These are phyloP conservation scores for Beauveria asiatica DNA, from an alignment of 2,329 filamentous ascomycete species.

Conservation along the genomic window DNA sequence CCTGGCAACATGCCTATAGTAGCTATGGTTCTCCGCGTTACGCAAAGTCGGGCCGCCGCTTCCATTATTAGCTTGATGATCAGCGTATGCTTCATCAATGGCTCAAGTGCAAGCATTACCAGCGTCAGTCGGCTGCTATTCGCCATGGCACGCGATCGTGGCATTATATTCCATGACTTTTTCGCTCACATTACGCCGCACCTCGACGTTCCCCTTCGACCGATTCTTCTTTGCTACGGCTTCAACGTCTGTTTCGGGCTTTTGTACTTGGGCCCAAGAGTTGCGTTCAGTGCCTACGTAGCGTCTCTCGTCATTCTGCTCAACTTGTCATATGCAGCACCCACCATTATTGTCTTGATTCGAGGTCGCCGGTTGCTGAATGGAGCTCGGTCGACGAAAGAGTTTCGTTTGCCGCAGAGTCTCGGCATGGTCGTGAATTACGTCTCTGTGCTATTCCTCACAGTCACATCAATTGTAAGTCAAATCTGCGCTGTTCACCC, in stretches of 20 bases:
- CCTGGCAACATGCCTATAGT: constrained; percentile 37
- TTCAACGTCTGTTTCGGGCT: constrained; percentile 38
- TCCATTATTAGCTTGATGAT: constrained; percentile 33
- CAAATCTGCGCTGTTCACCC: neutral
- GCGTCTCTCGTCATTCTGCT: constrained; percentile 37
- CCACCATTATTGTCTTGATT: constrained; percentile 29
- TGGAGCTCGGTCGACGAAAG: constrained; percentile 17
- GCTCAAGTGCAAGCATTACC: constrained; percentile 35
- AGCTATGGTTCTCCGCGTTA: constrained; percentile 36
- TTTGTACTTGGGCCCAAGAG: constrained; percentile 36
- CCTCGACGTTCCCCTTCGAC: constrained; percentile 33
- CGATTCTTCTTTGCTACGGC: constrained; percentile 31
- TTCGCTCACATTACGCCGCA: constrained; percentile 28
- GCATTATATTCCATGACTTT: constrained; percentile 25
- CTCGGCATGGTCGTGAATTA: constrained; percentile 24
- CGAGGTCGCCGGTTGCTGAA: constrained; percentile 26
- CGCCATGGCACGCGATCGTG: constrained; percentile 38
- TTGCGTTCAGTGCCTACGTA: constrained; percentile 38
- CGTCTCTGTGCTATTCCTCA: constrained; percentile 26
- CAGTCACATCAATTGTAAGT: constrained; percentile 29
- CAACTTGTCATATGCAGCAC: constrained; percentile 37
- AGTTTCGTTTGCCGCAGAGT: constrained; percentile 22
- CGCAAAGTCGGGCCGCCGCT: constrained; percentile 29
- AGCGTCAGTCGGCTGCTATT: constrained; percentile 34
- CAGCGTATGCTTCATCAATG: constrained; percentile 36